A percentile compares a stretch with the other conserved stretches of the same genome.
Conservation (phyloP, 148 eudicot genomes). For the Rhododendron ovatum region DNA sequence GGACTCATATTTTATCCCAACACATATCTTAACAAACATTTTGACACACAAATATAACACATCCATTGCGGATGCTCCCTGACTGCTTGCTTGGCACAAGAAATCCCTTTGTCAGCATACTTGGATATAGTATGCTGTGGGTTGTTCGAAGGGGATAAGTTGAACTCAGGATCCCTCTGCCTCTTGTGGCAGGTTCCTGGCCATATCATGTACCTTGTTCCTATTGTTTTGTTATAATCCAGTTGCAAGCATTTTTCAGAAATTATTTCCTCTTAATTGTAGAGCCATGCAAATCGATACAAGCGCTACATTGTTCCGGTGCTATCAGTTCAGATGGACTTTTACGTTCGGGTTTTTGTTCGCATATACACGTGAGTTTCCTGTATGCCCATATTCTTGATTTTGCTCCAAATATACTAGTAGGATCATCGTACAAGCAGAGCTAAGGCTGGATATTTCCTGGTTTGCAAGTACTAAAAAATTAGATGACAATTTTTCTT, state of each 20-base stretch:
- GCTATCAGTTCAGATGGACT: constrained; percentile 85
- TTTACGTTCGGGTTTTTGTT: constrained; percentile 92
- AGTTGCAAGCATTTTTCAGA: not conserved
- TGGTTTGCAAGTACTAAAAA: not conserved
- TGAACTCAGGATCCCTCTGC: constrained; percentile 1
- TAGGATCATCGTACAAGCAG: not conserved
- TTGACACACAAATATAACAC: too few relatives aligned
- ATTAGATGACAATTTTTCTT: not conserved
- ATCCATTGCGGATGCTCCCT: too few relatives aligned
- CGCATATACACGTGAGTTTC: constrained; percentile 78
- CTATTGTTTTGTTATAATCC: not conserved
- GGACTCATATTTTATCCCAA: too few relatives aligned
- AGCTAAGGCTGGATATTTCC: not conserved
- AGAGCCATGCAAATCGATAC: constrained; percentile 99
- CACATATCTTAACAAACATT: too few relatives aligned
- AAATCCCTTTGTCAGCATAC: not conserved
- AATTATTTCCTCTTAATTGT: constrained; percentile 19
- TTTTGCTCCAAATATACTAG: not conserved
- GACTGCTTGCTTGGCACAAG: not conserved
- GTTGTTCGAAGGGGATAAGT: not conserved
- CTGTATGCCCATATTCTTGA: constrained; percentile 1
- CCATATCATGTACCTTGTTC: not conserved
- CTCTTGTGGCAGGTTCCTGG: constrained; percentile 2
- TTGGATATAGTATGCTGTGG: not conserved
- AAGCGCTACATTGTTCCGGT: constrained; percentile 92